Evolutionary conservation across 371 early-diverging fungal genomes (phyloP).

Genomic region (Rhizomucor pusillus): DNA sequence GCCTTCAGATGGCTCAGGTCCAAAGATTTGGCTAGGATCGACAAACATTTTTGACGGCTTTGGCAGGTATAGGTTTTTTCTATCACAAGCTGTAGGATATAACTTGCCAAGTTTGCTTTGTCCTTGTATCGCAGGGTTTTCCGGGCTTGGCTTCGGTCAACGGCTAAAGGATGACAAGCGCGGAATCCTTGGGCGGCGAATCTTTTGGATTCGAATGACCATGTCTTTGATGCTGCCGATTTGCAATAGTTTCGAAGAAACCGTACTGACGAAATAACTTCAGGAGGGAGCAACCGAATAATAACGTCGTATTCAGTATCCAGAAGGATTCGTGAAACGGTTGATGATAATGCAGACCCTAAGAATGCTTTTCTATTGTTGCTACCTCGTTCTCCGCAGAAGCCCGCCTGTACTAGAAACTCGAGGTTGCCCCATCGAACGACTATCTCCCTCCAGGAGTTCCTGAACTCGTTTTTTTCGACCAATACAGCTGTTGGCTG

Average conservation of each 20-base stretch:
- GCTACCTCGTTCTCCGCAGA: neutral
- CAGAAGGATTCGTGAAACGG: neutral
- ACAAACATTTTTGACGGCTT: neutral
- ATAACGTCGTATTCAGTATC: neutral
- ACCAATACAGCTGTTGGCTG: neutral
- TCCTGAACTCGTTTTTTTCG: slow-evolving; percentile 4
- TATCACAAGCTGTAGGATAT: neutral
- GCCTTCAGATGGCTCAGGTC: too few species aligned
- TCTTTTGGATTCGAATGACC: slow-evolving; percentile 4
- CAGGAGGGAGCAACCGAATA: neutral
- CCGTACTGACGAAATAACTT: slow-evolving; percentile 1
- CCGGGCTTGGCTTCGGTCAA: neutral
- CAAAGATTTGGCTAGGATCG: neutral
- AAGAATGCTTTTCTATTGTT: neutral
- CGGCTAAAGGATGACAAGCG: neutral
- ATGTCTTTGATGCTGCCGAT: neutral
- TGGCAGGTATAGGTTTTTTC: neutral
- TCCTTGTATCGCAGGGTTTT: neutral
- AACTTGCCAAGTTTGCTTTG: neutral
- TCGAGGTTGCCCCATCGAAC: slow-evolving; percentile 2
- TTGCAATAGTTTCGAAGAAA: neutral
- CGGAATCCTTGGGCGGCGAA: neutral
- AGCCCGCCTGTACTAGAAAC: slow-evolving; percentile 1
- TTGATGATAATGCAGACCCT: neutral
- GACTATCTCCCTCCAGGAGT: slow-evolving; percentile 2